phyloP scores from a whole-genome alignment of 1,284 basidiomycete genomes.

The Athelia sp. region DNA sequence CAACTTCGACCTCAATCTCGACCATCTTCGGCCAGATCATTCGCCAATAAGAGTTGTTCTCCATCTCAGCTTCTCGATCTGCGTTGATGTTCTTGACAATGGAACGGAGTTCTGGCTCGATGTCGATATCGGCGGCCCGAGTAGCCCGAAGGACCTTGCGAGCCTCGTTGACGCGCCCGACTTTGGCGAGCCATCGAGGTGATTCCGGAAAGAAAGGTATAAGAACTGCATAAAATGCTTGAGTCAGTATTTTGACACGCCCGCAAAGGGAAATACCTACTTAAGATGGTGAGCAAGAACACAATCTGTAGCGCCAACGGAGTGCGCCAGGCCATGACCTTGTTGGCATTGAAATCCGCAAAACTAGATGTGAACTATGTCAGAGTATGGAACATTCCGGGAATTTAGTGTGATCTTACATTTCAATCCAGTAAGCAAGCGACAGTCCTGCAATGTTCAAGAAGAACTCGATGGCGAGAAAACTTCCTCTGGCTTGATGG shows the following conservation, averaged over 20 bases:
- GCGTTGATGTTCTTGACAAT: constrained; percentile 4
- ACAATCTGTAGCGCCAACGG: constrained; percentile 7
- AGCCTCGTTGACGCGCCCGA: constrained; percentile 7
- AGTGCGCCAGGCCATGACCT: constrained; percentile 8
- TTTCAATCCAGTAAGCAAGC: constrained; percentile 10
- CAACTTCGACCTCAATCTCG: background rate
- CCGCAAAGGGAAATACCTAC: background rate
- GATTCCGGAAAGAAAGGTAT: constrained; percentile 9
- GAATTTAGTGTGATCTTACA: no score
- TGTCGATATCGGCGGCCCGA: constrained; percentile 1
- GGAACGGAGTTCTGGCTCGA: constrained; percentile 4
- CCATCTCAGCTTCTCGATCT: constrained; percentile 3
- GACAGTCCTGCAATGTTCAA: constrained; percentile 6
- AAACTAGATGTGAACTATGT: no score
- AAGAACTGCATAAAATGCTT: background rate
- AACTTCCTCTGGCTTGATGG: constrained; percentile 9
- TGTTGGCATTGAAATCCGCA: background rate
- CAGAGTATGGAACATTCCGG: no score
- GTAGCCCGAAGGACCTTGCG: constrained; percentile 5
- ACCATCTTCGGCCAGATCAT: constrained; percentile 8
- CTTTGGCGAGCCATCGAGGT: constrained; percentile 9
- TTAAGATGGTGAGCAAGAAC: constrained; percentile 6
- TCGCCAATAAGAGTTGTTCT: constrained; percentile 4
- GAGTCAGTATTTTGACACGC: background rate
- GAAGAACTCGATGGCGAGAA: constrained; percentile 9